Percentiles rank a stretch among this genome's conserved stretches.
These are phyloP conservation scores for Pharnaceum exiguum DNA, from an alignment of 148 eudicot species.

Conservation along the genomic window DNA sequence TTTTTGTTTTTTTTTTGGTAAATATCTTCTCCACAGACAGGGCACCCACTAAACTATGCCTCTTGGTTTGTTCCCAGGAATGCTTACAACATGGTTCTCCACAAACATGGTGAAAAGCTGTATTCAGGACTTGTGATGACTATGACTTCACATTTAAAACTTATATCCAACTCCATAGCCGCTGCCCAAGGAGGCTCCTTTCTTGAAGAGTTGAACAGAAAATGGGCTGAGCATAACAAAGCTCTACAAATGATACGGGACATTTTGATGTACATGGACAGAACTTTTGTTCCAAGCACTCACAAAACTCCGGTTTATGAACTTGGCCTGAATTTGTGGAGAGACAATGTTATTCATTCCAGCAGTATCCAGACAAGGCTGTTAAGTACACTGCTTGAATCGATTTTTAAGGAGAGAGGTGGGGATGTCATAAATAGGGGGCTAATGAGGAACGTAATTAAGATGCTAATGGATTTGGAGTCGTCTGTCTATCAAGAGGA, in stretches of 20 bases:
- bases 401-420: slow-evolving; percentile 56
- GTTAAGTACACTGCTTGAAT: slow-evolving; percentile 54
- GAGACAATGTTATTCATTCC: slow-evolving; percentile 63
- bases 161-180: slow-evolving; percentile 56
- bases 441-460: slow-evolving; percentile 61
- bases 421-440: slow-evolving; percentile 78
- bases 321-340: slow-evolving; percentile 79
- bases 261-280: slow-evolving; percentile 86
- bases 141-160: slow-evolving; percentile 64
- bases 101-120: slow-evolving; percentile 71
- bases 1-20: slow-evolving; percentile 4
- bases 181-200: slow-evolving; percentile 67
- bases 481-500: slow-evolving; percentile 73
- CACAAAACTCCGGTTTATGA: slow-evolving; percentile 73
- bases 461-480: slow-evolving; percentile 72
- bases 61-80: slow-evolving; percentile 36
- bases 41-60: background rate
- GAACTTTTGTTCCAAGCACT: slow-evolving; percentile 66
- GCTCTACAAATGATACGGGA: slow-evolving; percentile 83
- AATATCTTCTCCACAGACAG: no score
- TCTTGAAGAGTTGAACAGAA: slow-evolving; percentile 68
- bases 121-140: slow-evolving; percentile 74
- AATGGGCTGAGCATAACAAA: slow-evolving; percentile 77
- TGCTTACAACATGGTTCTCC: slow-evolving; percentile 91
- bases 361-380: slow-evolving; percentile 57